Conservation (phyloP, 345 rosid genomes). For the Boechera stricta region DNA sequence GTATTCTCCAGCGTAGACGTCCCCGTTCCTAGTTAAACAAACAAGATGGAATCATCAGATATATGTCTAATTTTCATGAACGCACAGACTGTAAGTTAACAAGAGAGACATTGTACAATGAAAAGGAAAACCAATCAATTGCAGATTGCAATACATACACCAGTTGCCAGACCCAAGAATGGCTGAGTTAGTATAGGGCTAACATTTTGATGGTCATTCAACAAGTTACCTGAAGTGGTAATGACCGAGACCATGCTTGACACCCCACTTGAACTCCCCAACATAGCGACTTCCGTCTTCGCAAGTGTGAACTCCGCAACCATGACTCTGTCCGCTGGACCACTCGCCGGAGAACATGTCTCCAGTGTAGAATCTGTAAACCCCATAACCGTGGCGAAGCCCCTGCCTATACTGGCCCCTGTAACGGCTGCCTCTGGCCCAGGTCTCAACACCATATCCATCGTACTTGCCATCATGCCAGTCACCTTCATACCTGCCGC, state of each 20-base stretch:
- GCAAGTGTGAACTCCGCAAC: slow-evolving; percentile 93
- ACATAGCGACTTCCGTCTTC: slow-evolving; percentile 94
- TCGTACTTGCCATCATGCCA: slow-evolving; percentile 96
- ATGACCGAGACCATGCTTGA: slow-evolving; percentile 95
- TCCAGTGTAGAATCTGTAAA: slow-evolving; percentile 89
- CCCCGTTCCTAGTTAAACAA: slow-evolving; percentile 71
- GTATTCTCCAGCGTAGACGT: slow-evolving; percentile 92
- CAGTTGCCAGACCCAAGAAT: neutral
- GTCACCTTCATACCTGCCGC: slow-evolving; percentile 90
- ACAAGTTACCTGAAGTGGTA: slow-evolving; percentile 84
- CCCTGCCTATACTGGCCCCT: slow-evolving; percentile 91
- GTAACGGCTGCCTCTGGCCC: slow-evolving; percentile 95
- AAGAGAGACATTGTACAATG: neutral
- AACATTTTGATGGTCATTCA: neutral
- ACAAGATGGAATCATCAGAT: neutral
- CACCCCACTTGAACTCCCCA: slow-evolving; percentile 96
- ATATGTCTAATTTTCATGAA: neutral
- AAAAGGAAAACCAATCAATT: neutral
- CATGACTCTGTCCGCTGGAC: slow-evolving; percentile 98
- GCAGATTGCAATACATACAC: neutral
- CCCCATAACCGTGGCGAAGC: slow-evolving; percentile 84
- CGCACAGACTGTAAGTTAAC: neutral
- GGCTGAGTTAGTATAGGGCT: no score
- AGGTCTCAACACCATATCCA: slow-evolving; percentile 92
- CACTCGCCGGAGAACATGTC: slow-evolving; percentile 96